Evolutionary conservation across 805 yeast genomes (phyloP).

Genomic region (Myxozyma melibiosi): DNA sequence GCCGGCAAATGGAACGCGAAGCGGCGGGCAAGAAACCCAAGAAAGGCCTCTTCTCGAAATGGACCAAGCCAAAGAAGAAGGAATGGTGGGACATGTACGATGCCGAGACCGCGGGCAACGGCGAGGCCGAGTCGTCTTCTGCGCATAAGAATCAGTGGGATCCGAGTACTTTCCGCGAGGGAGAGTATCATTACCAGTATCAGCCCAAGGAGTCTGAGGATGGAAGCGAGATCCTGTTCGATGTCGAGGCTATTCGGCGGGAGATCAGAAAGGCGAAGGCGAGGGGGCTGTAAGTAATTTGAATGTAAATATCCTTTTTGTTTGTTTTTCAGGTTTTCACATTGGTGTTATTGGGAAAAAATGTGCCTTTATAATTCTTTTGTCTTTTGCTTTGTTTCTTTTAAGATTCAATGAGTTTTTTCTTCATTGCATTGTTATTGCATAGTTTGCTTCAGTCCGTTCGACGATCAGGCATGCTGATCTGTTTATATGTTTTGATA

Average conservation of each 20-base stretch:
- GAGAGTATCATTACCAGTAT: slow-evolving; percentile 21
- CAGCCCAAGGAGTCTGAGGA: slow-evolving; percentile 40
- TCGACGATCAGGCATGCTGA: too few relatives aligned
- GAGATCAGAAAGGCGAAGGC: slow-evolving; percentile 43
- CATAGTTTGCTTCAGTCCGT: too few relatives aligned
- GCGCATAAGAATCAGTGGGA: slow-evolving; percentile 14
- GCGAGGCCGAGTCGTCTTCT: not conserved
- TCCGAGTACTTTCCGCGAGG: slow-evolving; percentile 14
- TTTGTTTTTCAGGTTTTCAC: not conserved
- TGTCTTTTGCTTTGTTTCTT: not conserved
- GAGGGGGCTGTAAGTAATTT: slow-evolving; percentile 16
- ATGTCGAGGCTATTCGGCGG: slow-evolving; percentile 44
- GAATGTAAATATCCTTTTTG: slow-evolving; percentile 1
- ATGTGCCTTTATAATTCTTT: not conserved
- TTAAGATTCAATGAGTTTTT: too few relatives aligned
- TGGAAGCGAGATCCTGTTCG: slow-evolving; percentile 46
- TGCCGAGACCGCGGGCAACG: not conserved
- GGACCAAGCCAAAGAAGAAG: slow-evolving; percentile 53
- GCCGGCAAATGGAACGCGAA: slow-evolving; percentile 52
- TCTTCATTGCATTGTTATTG: slow-evolving; percentile 1
- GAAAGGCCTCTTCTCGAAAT: slow-evolving; percentile 45
- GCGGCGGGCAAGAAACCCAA: slow-evolving; percentile 38
- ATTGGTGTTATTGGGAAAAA: too few relatives aligned
- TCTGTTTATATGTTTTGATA: too few relatives aligned
- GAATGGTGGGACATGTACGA: slow-evolving; percentile 58